Evolutionary conservation across 129 eudicot genomes (phyloP).

Genomic region (Erigeron canadensis): DNA sequence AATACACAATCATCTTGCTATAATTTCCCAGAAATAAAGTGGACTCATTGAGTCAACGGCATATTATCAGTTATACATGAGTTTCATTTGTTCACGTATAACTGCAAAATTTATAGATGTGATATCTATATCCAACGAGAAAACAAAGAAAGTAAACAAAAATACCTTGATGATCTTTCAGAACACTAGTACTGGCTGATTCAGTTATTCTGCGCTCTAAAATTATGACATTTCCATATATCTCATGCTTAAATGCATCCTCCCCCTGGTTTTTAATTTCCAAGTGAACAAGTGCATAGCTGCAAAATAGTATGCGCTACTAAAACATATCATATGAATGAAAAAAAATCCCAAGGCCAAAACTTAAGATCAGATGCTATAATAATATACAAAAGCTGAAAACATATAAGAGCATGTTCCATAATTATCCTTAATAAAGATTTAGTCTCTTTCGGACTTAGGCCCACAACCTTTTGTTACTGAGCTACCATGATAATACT

Average conservation of each 20-base stretch:
- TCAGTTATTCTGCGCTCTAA: slow-evolving; percentile 81
- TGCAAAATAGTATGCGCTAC: slow-evolving; percentile 30
- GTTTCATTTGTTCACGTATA: neutral
- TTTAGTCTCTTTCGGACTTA: no score
- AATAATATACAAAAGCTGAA: neutral
- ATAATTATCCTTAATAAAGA: no score
- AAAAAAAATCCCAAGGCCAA: slow-evolving; percentile 5
- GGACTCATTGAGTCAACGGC: no score
- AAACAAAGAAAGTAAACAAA: slow-evolving; percentile 4
- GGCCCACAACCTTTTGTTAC: no score
- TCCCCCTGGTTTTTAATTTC: slow-evolving; percentile 81
- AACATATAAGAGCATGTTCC: no score
- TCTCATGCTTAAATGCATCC: slow-evolving; percentile 79
- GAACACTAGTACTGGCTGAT: slow-evolving; percentile 53
- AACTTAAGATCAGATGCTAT: neutral
- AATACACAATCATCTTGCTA: neutral
- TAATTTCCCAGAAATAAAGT: neutral
- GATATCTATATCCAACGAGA: neutral
- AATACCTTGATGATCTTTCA: slow-evolving; percentile 79
- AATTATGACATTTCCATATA: slow-evolving; percentile 67
- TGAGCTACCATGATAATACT: no score
- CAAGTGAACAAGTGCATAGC: slow-evolving; percentile 79
- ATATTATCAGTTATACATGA: no score
- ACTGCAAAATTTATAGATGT: neutral
- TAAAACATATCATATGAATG: slow-evolving; percentile 11